A percentile compares a stretch with the other conserved stretches of the same genome.
These are phyloP conservation scores for Tuber calosporum DNA, from an alignment of 495 filamentous ascomycete genomes.

Conservation along the genomic window DNA sequence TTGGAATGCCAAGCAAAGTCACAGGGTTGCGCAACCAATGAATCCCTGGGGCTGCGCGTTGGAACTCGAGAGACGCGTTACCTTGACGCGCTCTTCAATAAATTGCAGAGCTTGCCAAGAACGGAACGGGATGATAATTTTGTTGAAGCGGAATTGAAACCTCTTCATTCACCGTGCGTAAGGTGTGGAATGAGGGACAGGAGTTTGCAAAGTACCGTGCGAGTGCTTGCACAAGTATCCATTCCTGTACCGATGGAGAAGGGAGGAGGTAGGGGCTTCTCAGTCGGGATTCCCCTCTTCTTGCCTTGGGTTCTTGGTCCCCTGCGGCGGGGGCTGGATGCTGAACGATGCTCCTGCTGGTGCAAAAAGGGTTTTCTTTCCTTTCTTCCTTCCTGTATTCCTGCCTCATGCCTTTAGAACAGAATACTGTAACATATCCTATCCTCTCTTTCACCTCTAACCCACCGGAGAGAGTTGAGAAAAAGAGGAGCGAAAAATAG, in stretches of 20 bases:
- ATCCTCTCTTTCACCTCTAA: background rate
- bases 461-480: background rate
- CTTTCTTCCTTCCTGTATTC: background rate
- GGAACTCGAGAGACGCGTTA: constrained; percentile 29
- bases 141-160: constrained; percentile 1
- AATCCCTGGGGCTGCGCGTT: constrained; percentile 26
- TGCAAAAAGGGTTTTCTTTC: background rate
- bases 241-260: background rate
- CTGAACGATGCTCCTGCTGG: background rate
- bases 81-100: constrained; percentile 26
- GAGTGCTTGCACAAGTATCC: background rate
- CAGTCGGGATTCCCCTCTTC: background rate
- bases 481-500: background rate
- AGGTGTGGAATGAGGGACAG: background rate
- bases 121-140: constrained; percentile 16
- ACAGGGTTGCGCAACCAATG: constrained; percentile 33
- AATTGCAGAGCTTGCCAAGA: constrained; percentile 11
- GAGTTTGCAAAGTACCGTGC: background rate
- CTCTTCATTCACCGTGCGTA: background rate
- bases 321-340: background rate
- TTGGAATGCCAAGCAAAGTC: constrained; percentile 21
- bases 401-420: background rate
- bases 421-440: background rate
- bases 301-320: background rate
- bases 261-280: background rate